phyloP scores from a whole-genome alignment of 176 grass and related monocot species.

The Avena atlantica region DNA sequence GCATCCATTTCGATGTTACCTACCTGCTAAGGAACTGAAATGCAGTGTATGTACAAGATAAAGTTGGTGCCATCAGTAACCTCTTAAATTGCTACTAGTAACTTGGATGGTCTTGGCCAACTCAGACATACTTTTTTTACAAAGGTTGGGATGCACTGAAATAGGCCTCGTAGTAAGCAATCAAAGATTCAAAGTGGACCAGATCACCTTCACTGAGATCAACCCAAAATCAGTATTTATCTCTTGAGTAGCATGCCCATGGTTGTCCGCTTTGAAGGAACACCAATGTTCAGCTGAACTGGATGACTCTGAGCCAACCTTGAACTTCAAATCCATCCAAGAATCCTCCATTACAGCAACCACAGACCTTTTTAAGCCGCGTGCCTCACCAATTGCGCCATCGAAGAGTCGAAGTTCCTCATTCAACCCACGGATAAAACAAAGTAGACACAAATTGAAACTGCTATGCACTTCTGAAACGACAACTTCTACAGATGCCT shows the following conservation, averaged over 20 bases:
- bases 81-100: too few relatives aligned
- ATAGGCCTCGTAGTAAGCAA: too few relatives aligned
- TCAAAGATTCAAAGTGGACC: background rate
- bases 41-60: too few relatives aligned
- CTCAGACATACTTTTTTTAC: too few relatives aligned
- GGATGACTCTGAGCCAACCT: background rate
- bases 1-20: too few relatives aligned
- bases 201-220: background rate
- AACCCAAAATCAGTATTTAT: background rate
- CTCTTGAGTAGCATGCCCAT: background rate
- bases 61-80: too few relatives aligned
- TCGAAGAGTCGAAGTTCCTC: background rate
- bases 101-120: too few relatives aligned
- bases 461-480: background rate
- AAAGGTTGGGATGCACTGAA: too few relatives aligned
- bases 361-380: background rate
- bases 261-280: background rate
- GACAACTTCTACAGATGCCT: background rate
- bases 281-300: background rate
- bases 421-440: background rate
- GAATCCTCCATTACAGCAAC: background rate
- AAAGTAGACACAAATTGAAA: background rate
- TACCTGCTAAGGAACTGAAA: too few relatives aligned
- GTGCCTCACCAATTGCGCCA: background rate
- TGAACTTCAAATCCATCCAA: constrained; percentile 27